These are phyloP conservation scores for Symbiodinium pilosum DNA, from an alignment of 73 alveolate species.

Conservation along the genomic window DNA sequence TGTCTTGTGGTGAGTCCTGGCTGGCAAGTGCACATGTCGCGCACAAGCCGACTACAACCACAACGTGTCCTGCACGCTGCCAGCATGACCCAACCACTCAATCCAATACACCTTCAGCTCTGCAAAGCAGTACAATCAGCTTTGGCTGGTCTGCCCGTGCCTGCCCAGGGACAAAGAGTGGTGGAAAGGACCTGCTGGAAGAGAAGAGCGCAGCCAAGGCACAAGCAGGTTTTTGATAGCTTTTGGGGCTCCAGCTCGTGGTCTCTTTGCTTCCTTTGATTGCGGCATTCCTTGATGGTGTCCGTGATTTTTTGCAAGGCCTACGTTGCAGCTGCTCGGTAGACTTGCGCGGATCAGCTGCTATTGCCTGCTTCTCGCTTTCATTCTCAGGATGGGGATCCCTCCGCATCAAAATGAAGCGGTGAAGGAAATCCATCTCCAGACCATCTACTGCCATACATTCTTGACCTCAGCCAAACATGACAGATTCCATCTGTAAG, in stretches of 20 bases:
- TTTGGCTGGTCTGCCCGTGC: not conserved
- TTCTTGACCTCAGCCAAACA: slow-evolving; percentile 1
- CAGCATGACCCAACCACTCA: slow-evolving; percentile 56
- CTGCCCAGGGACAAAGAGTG: slow-evolving; percentile 76
- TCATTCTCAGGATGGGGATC: slow-evolving; percentile 59
- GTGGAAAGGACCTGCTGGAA: slow-evolving; percentile 53
- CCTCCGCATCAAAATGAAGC: slow-evolving; percentile 51
- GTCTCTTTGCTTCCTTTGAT: not conserved
- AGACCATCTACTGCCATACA: slow-evolving; percentile 78
- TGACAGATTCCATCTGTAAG: no score
- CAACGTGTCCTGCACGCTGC: slow-evolving; percentile 28
- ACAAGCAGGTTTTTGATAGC: not conserved
- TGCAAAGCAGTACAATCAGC: not conserved
- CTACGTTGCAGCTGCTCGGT: not conserved
- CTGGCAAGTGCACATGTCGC: no score
- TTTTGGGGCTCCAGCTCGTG: not conserved
- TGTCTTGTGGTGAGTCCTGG: slow-evolving; percentile 1
- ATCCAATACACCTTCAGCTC: slow-evolving; percentile 19
- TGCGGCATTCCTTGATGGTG: not conserved
- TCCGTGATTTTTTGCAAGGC: not conserved
- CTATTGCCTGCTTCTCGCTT: slow-evolving; percentile 25
- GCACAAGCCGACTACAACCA: no score
- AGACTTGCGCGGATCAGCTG: not conserved
- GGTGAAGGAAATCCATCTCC: slow-evolving; percentile 24
- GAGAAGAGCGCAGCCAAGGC: not conserved